A percentile compares a stretch with the other conserved stretches of the same genome.
phyloP scores from a whole-genome alignment of 306 rosid species.

The Vigna reflexopilosa region DNA sequence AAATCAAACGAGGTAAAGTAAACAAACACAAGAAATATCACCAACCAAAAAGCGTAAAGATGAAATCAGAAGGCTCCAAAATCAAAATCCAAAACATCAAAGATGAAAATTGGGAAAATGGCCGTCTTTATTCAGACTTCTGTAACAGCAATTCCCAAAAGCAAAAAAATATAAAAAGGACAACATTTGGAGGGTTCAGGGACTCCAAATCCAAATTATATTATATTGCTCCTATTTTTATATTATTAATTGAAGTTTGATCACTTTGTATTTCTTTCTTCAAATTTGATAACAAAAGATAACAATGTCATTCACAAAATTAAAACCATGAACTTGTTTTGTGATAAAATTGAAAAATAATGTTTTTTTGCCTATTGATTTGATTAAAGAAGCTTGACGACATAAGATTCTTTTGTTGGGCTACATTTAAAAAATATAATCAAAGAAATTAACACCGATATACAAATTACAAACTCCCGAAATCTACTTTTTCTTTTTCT shows the following conservation, averaged over 20 bases:
- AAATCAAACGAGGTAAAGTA: constrained; percentile 21
- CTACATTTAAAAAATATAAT: background rate
- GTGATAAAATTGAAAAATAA: background rate
- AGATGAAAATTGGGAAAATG: background rate
- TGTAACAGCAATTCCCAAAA: background rate
- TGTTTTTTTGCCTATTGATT: background rate
- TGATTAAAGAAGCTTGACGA: background rate
- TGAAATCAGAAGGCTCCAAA: background rate
- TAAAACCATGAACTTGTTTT: background rate
- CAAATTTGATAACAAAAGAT: too few relatives aligned
- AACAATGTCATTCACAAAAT: too few relatives aligned
- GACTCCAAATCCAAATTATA: too few relatives aligned
- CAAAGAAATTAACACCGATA: background rate
- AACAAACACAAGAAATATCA: background rate
- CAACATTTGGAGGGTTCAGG: background rate
- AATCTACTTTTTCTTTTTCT: background rate
- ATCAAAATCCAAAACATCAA: background rate
- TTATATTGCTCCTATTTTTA: too few relatives aligned
- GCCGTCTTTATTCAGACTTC: background rate
- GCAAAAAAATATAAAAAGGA: background rate
- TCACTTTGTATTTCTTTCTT: background rate
- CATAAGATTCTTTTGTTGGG: too few relatives aligned
- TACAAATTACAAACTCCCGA: background rate
- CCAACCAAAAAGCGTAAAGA: background rate
- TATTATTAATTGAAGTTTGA: background rate